A percentile compares a stretch with the other conserved stretches of the same genome.
Conservation (phyloP, 257 asterid species). For the Gentiana macrophylla region DNA sequence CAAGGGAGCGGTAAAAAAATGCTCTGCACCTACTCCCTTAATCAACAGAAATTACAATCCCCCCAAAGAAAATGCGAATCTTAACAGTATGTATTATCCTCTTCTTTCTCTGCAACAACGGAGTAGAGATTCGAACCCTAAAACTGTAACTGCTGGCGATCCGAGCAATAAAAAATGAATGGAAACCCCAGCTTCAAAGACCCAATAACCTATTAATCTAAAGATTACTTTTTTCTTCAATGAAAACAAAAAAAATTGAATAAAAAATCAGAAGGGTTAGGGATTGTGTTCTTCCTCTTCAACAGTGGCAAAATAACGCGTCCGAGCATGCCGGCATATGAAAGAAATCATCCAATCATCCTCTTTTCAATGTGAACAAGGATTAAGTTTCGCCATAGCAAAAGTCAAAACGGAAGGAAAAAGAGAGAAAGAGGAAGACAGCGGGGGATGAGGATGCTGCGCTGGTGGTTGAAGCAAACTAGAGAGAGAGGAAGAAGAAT, state of each 20-base stretch:
- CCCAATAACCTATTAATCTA: background rate
- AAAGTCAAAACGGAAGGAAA: background rate
- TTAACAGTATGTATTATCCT: too few species aligned
- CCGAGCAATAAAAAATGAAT: background rate
- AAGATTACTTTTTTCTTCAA: background rate
- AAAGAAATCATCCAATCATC: background rate
- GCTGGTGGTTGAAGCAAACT: background rate
- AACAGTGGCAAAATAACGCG: background rate
- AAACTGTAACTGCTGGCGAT: background rate
- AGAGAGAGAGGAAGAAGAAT: background rate
- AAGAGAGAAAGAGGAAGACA: background rate
- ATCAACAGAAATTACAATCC: background rate
- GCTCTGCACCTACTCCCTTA: slow-evolving; percentile 1
- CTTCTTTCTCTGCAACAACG: background rate
- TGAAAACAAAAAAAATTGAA: too few species aligned
- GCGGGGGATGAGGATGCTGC: background rate
- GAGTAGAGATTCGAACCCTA: background rate
- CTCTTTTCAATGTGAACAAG: too few species aligned
- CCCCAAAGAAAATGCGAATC: background rate
- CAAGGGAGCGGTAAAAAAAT: background rate
- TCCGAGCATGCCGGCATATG: background rate
- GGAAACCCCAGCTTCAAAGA: background rate
- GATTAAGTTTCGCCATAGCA: too few species aligned
- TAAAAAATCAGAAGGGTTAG: background rate
- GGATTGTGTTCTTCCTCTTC: slow-evolving; percentile 3